These are phyloP conservation scores for Colletotrichum truncatum DNA, from an alignment of 2,329 filamentous ascomycete species.

Conservation along the genomic window DNA sequence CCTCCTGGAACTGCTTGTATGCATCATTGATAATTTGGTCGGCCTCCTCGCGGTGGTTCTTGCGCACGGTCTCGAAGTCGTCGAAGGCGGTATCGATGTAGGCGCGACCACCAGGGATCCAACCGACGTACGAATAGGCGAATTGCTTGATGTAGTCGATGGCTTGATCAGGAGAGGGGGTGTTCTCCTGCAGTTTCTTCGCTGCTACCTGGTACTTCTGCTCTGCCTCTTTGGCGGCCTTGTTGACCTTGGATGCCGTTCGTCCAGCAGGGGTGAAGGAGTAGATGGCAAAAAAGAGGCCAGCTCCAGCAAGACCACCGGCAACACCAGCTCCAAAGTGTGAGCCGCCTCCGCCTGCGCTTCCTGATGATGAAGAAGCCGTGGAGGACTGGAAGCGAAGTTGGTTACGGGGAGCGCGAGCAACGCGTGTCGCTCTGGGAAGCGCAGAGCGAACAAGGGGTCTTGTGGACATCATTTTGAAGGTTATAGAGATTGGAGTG, in stretches of 20 bases:
- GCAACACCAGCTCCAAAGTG: slow-evolving; percentile 51
- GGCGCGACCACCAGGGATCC: slow-evolving; percentile 74
- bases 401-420: slow-evolving; percentile 38
- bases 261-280: slow-evolving; percentile 54
- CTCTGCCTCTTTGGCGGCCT: slow-evolving; percentile 62
- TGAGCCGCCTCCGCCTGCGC: slow-evolving; percentile 35
- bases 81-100: slow-evolving; percentile 77
- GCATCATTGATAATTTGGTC: slow-evolving; percentile 74
- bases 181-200: slow-evolving; percentile 67
- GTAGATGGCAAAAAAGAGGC: slow-evolving; percentile 53
- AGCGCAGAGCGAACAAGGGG: slow-evolving; percentile 38
- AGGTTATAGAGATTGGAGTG: no score
- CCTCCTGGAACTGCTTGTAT: slow-evolving; percentile 72
- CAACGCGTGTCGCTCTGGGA: slow-evolving; percentile 38
- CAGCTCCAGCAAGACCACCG: slow-evolving; percentile 54
- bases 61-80: slow-evolving; percentile 73
- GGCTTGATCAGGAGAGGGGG: slow-evolving; percentile 74
- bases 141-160: slow-evolving; percentile 72
- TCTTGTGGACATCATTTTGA: slow-evolving; percentile 41
- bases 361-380: slow-evolving; percentile 35
- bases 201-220: slow-evolving; percentile 68
- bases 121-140: slow-evolving; percentile 73
- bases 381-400: slow-evolving; percentile 53
- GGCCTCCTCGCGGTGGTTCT: slow-evolving; percentile 75
- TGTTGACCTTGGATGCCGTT: slow-evolving; percentile 53